phyloP scores from a whole-genome alignment of 148 eudicot genomes.

The Spergularia marina region DNA sequence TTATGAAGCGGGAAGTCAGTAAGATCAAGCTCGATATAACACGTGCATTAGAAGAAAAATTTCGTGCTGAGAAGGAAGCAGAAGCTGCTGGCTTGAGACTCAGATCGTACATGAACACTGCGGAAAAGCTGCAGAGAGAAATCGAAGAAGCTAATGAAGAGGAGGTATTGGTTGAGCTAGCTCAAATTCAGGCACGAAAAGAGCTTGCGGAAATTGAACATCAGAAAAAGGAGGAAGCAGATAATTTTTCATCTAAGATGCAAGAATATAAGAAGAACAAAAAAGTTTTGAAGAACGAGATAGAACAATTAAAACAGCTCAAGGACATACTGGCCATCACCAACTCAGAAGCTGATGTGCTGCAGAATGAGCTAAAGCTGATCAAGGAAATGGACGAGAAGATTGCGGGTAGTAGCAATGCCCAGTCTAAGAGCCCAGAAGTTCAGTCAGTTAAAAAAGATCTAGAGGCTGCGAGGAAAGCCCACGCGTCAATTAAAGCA shows the following conservation, averaged over 20 bases:
- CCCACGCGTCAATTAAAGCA: constrained; percentile 43
- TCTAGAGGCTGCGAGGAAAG: constrained; percentile 53
- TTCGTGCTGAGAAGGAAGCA: constrained; percentile 52
- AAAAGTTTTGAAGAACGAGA: constrained; percentile 38
- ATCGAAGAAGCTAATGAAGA: constrained; percentile 77
- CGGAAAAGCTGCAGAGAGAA: constrained; percentile 47
- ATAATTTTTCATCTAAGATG: constrained; percentile 32
- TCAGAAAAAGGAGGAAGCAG: constrained; percentile 46
- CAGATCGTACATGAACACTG: constrained; percentile 25
- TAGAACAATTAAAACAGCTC: constrained; percentile 37
- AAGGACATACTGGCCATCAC: constrained; percentile 46
- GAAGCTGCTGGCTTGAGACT: constrained; percentile 39
- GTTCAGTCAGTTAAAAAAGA: constrained; percentile 37
- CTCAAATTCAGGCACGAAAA: constrained; percentile 72
- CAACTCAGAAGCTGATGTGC: constrained; percentile 41
- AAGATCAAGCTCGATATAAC: constrained; percentile 67
- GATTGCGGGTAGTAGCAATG: constrained; percentile 16
- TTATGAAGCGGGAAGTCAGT: constrained; percentile 56
- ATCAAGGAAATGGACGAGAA: constrained; percentile 48
- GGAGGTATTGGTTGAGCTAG: constrained; percentile 78
- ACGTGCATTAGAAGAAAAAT: constrained; percentile 47
- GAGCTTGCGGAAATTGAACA: constrained; percentile 63
- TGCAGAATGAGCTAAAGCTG: constrained; percentile 51
- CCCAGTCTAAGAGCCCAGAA: constrained; percentile 9
- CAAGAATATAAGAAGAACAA: constrained; percentile 48